Evolutionary conservation across 225 moss, liverwort and hornwort genomes (phyloP).

Genomic region (Pseudoscleropodium purum): DNA sequence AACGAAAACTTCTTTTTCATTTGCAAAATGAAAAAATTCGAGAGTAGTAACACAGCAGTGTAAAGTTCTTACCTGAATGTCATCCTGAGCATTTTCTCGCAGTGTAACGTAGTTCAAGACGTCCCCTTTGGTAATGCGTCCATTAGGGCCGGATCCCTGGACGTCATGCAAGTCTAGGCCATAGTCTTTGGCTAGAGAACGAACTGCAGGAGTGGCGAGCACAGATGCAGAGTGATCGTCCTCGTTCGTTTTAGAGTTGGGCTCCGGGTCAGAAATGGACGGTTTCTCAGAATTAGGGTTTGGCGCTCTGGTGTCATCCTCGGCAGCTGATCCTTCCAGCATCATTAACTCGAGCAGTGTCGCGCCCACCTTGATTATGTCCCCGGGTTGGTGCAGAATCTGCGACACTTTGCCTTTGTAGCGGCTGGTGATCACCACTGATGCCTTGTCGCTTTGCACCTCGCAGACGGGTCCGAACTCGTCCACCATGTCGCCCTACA

Average conservation of each 20-base stretch:
- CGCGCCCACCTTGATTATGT: slow-evolving; percentile 88
- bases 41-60: too few species aligned
- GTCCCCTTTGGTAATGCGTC: slow-evolving; percentile 70
- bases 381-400: slow-evolving; percentile 64
- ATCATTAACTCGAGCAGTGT: slow-evolving; percentile 63
- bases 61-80: slow-evolving; percentile 29
- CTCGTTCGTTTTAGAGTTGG: background rate
- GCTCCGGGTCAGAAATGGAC: slow-evolving; percentile 1
- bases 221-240: background rate
- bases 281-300: background rate
- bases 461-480: slow-evolving; percentile 87
- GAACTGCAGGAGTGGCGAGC: slow-evolving; percentile 70
- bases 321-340: slow-evolving; percentile 25
- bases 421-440: slow-evolving; percentile 87
- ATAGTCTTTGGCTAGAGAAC: slow-evolving; percentile 60
- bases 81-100: slow-evolving; percentile 65
- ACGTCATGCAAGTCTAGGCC: slow-evolving; percentile 50
- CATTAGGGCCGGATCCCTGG: slow-evolving; percentile 43
- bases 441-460: slow-evolving; percentile 99
- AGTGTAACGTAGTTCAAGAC: slow-evolving; percentile 34
- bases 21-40: background rate
- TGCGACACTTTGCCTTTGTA: slow-evolving; percentile 77
- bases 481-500: slow-evolving; percentile 83
- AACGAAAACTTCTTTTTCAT: background rate
- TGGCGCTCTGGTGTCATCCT: background rate